Evolutionary conservation across 176 grass and related monocot genomes (phyloP), one percentile per base, ranked within the genome.

Genomic region (Oryza punctata): DNA sequence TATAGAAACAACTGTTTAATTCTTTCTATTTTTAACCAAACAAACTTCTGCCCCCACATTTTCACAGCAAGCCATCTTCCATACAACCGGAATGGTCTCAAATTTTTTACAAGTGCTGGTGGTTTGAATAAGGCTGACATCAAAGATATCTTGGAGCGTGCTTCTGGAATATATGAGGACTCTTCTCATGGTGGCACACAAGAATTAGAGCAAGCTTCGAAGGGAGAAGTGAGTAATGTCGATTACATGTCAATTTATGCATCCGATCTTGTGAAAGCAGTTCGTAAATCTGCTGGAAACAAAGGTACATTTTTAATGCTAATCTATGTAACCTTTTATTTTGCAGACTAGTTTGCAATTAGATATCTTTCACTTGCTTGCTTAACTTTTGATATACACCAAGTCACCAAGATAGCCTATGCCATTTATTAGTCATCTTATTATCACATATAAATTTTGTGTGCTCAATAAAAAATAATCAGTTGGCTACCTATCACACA

Each of bases 181-280:
- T 85, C 82, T 69, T 82, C 82, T 69, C 72, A 90, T 46, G 63
- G 37, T 47, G 85, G 86, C 38, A n/a, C 71, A 46, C 89, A 85
- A 72, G 82, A 85, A 80, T 83, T 75, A 47, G 76, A 74, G 70
- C 66, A 90, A 60, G 73, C 85, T 81, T 72, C 41, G 6, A 78
- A 29, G 54, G 89, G 85, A 80, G 63, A 45, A 75, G 85, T 98
- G 67, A 88, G 12, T 73, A 90, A 81, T 69, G 89, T 95, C n/a
- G 93, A 98, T 65, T 98, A 98, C 70, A 98, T 98, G 96, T 82
- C 89, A 85, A 74, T 95, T 87, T 98, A 98, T 82, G 90, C 89
- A 87, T 93, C 89, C 26, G 77, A 93, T 86, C 96, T 98, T 70
- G 93, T 95, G 44, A 63, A 85, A 84, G 91, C 87, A 67, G 96